Conservation (phyloP, 345 rosid genomes). For the Gossypium mustelinum region DNA sequence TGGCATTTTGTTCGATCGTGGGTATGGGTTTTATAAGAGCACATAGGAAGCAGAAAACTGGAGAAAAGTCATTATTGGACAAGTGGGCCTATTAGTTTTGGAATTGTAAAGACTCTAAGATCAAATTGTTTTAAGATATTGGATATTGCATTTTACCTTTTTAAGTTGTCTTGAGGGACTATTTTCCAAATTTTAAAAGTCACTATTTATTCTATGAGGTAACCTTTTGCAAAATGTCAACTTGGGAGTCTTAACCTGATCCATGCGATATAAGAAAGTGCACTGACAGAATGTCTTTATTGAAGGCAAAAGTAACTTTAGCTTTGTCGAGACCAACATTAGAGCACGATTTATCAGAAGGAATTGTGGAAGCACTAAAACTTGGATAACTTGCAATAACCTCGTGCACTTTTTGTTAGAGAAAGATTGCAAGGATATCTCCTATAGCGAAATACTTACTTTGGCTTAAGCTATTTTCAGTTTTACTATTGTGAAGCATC, state of each 20-base stretch:
- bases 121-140: background rate
- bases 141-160: background rate
- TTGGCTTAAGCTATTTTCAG: background rate
- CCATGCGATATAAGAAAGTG: background rate
- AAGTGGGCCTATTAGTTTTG: background rate
- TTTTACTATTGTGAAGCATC: background rate
- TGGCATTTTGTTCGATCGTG: background rate
- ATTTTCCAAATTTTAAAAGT: background rate
- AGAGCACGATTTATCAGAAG: background rate
- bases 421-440: background rate
- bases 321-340: background rate
- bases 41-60: background rate
- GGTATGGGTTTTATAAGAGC: background rate
- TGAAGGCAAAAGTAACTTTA: no score
- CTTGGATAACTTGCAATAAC: background rate
- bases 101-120: background rate
- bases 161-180: background rate
- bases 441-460: background rate
- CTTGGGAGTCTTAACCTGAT: background rate
- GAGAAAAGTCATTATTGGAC: background rate
- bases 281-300: background rate
- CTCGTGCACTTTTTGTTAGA: background rate
- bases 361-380: background rate
- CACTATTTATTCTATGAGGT: background rate
- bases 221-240: background rate